Evolutionary conservation across 768 basidiomycete genomes (phyloP), one percentile per base, ranked within the genome.

Genomic region (Termitomyces eurrhizus): DNA sequence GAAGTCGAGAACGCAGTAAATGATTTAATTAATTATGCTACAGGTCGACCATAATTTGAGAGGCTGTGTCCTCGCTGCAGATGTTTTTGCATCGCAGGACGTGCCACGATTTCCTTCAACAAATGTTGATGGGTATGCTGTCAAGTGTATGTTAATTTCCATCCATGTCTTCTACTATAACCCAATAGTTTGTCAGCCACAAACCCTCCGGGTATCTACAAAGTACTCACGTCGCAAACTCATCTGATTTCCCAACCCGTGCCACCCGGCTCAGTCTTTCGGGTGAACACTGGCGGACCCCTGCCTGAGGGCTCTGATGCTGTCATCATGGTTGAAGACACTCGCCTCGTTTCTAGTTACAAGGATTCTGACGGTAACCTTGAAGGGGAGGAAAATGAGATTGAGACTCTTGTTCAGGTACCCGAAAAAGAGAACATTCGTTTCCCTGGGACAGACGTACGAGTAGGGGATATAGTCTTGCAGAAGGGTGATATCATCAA

Each of bases 271-370:
- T 72, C 73, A 18, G 79, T 92, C 41, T 90, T 85, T 70, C 87
- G 93, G 48, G 83, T 96, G 71, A 95, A 94, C 73, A 96, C 93
- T 0, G 93, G 93, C 7, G 89, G 83, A 0, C 90, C 92, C 0
- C 75, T 96, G 2, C 93, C 93, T 2, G 70, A 73, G 0, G 92
- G 90, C 5, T 72, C 88, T 7, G 88, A 95, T 68, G 76, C 91
- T 0, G 87, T 94, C 2, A 87, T 96, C 71, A 95, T 95, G 93
- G 93, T 96, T 21, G 93, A 96, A 73, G 93, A 95, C 69, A 95
- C 93, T 0, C 82, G 83, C 59, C 78, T 96, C 7, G 77, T 85
- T n/a, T 83, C 84, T 2, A 81, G 83, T 1, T 62, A 73, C 56
- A 70, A 74, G 52, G 76, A 77, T 35, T 66, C 67, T 3, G 69